These are phyloP conservation scores for Coemansia sp. DNA, from an alignment of 371 early-diverging fungal genomes.

Conservation along the genomic window DNA sequence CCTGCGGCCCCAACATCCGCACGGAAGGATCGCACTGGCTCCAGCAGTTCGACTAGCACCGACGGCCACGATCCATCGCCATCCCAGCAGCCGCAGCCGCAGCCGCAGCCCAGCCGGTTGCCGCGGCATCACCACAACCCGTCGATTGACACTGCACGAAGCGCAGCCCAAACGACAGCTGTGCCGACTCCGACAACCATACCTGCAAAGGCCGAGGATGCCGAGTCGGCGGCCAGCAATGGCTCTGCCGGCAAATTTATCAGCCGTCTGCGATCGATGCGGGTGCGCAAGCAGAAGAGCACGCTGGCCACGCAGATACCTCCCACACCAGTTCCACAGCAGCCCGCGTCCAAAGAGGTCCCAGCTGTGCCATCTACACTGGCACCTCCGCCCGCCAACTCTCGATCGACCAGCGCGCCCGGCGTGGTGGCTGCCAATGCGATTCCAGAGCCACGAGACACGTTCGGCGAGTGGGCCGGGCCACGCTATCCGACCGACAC, in stretches of 20 bases:
- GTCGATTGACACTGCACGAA: constrained; percentile 35
- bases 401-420: constrained; percentile 8
- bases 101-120: background rate
- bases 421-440: background rate
- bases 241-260: constrained; percentile 43
- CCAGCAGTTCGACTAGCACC: background rate
- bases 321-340: background rate
- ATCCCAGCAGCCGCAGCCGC: background rate
- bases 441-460: constrained; percentile 12
- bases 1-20: background rate
- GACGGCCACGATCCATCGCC: background rate
- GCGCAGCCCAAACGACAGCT: background rate
- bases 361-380: background rate
- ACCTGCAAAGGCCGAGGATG: constrained; percentile 20
- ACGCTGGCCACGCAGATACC: background rate
- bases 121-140: constrained; percentile 34
- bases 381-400: background rate
- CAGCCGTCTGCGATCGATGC: constrained; percentile 41
- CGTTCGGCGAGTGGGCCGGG: constrained; percentile 48
- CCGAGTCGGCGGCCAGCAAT: constrained; percentile 30
- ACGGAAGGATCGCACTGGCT: background rate
- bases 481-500: constrained; percentile 49
- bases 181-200: constrained; percentile 1
- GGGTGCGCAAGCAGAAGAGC: constrained; percentile 47
- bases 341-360: background rate